Conservation (phyloP, 495 filamentous ascomycete genomes). For the Oleoguttula mirabilis region DNA sequence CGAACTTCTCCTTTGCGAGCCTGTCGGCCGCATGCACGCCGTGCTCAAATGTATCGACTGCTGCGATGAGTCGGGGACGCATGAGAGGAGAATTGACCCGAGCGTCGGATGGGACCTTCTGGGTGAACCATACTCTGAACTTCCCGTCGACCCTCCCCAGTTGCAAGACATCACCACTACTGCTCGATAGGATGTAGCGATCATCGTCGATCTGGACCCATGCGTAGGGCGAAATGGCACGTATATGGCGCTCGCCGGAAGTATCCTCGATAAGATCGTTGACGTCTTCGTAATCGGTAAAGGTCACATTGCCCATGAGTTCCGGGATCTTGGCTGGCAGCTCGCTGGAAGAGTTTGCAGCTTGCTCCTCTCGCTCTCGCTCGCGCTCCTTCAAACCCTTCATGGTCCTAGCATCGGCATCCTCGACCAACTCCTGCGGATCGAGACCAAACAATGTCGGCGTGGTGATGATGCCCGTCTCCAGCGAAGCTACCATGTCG, state of each 20-base stretch:
- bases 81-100: slow-evolving; percentile 44
- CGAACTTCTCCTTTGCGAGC: slow-evolving; percentile 54
- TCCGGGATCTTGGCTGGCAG: background rate
- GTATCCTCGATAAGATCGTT: slow-evolving; percentile 80
- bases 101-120: slow-evolving; percentile 9
- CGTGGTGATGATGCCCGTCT: slow-evolving; percentile 71
- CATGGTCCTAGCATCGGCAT: slow-evolving; percentile 46
- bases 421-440: slow-evolving; percentile 63
- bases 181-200: slow-evolving; percentile 52
- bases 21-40: slow-evolving; percentile 77
- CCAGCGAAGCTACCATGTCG: slow-evolving; percentile 81
- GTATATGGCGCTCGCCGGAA: slow-evolving; percentile 62
- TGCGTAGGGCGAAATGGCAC: slow-evolving; percentile 53
- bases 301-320: slow-evolving; percentile 39
- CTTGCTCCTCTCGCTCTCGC: slow-evolving; percentile 8
- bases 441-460: slow-evolving; percentile 92
- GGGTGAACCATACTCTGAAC: slow-evolving; percentile 23
- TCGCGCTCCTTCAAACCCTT: slow-evolving; percentile 33
- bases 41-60: slow-evolving; percentile 46
- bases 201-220: slow-evolving; percentile 66
- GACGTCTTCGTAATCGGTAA: slow-evolving; percentile 82
- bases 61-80: slow-evolving; percentile 52
- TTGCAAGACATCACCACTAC: slow-evolving; percentile 38
- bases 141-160: background rate
- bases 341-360: background rate